Base-by-base conservation (phyloP, 1,139 yeast genomes). In the Blastobotrys apis region DNA sequence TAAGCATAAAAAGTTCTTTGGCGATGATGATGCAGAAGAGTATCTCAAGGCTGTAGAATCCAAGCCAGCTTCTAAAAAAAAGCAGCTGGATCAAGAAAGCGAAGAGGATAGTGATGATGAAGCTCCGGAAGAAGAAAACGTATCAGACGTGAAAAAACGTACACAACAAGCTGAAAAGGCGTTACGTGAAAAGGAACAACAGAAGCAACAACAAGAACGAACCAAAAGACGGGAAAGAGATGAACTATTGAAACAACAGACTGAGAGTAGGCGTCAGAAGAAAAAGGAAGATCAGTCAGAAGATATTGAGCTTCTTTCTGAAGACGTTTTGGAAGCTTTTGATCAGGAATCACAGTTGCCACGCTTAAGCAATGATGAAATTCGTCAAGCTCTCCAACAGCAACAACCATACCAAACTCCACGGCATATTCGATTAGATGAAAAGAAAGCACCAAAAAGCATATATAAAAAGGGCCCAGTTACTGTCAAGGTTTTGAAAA, bases 401-500 rank as follows among this genome's bases (percentile, higher is more conserved):
- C n/a, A n/a, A n/a, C n/a, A n/a, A n/a, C n/a, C n/a, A n/a, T n/a
- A n/a, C n/a, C 16, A 15, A 6, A 12, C 13, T 29, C 9, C 37
- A 25, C 32, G 21, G 17, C 43, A 41, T 29, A 31, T 29, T 5
- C 22, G 25, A 17, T 20, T 32, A 6, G 38, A 40, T 16, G 27
- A 34, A n/a, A 38, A 23, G 27, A 62, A 61, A 37, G 56, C 56
- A 41, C 49, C 48, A 58, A 69, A 5, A 30, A 49, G 43, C 15
- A 38, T 48, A 26, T 59, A 71, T 19, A 69, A 71, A 47, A 76
- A 71, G 57, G 81, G 81, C 0, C 80, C 80, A 5, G 78, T 77
- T 22, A 68, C 64, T 53, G 82, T 77, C 26, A 69, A 66, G 54
- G 76, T 74, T 21, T 67, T 71, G 48, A 53, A 51, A 41, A 59